Base-by-base conservation (phyloP, 192 early-diverging fungal genomes). In the Dispira simplex region DNA sequence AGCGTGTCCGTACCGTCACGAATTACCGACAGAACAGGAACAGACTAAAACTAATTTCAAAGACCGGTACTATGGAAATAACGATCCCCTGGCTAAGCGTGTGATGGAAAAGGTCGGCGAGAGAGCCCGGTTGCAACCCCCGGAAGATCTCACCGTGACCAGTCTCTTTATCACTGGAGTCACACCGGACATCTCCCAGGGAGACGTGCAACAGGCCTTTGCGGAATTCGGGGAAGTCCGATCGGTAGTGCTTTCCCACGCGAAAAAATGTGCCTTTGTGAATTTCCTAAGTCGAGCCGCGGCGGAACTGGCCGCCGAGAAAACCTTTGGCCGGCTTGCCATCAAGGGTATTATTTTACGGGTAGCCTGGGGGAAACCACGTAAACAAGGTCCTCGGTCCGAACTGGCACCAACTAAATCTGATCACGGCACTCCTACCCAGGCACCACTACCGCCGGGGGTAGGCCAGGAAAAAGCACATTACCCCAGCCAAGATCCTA, bases 1-100 rank as follows among this genome's bases (percentile, higher is more conserved):
- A 46, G 88, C 89, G 66, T 99, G 97, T 67, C 95, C 97, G 13
- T 98, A 92, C 71, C 79, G 89, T n/a, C 95, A 98, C 67, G 95
- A 95, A 67, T 77, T 93, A 70, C 93, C 93, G 13, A 66, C 71
- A 51, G 76, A 80, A 60, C 79, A 84, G 51, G 93, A 93, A 62
- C 66, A 94, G 57, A 77, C 86, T 14, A 78, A 93, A 71, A 93
- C 96, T 65, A 98, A 96, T 72, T 90, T 98, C 57, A 85, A 86
- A 57, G 95, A 98, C 76, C 79, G 95, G 59, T 98, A 95, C 76
- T 85, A 91, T 67, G 95, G 95, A 20, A 82, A 77, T 53, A 96
- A 98, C 69, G 95, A 98, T 69, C 93, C 93, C 9, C 91, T 98
- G 16, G 95, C 95, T 18, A 77, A 81, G 53, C 88, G 88, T 66